Percentiles rank a stretch among this genome's conserved stretches.
phyloP scores from a whole-genome alignment of 2,329 filamentous ascomycete genomes.

The Beauveria pseudobassiana region DNA sequence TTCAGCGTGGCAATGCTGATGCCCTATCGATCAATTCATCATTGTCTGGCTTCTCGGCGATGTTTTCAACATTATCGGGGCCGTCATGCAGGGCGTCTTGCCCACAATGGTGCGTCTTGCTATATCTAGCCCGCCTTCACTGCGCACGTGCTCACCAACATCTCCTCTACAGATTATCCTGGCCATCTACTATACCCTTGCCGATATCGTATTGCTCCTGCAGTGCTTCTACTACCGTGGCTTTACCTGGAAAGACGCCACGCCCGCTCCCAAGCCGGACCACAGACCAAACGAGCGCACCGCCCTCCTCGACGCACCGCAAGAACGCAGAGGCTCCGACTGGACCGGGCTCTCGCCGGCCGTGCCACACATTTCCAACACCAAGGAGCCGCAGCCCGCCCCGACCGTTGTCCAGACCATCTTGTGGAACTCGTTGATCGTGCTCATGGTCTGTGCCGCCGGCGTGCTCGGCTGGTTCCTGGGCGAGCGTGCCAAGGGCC shows the following conservation, averaged over 20 bases:
- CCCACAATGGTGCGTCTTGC: conserved; percentile 70
- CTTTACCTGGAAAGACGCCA: conserved; percentile 57
- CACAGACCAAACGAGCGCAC: conserved; percentile 45
- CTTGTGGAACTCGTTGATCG: conserved; percentile 66
- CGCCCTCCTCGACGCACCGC: conserved; percentile 35
- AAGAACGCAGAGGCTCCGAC: conserved; percentile 43
- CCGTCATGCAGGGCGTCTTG: conserved; percentile 80
- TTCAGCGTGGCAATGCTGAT: conserved; percentile 75
- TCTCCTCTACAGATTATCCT: conserved; percentile 57
- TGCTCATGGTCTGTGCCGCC: conserved; percentile 75
- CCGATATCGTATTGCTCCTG: conserved; percentile 76
- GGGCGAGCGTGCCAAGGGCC: conserved; percentile 30
- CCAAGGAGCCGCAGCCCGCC: conserved; percentile 35
- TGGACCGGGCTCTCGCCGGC: conserved; percentile 69
- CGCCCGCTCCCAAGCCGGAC: conserved; percentile 33
- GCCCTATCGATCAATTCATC: conserved; percentile 88
- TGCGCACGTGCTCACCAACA: not conserved
- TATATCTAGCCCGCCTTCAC: not conserved
- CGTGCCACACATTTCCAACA: conserved; percentile 61
- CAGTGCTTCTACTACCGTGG: conserved; percentile 97
- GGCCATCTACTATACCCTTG: conserved; percentile 89
- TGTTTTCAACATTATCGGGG: conserved; percentile 94
- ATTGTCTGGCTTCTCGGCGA: conserved; percentile 89
- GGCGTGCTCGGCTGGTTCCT: conserved; percentile 85
- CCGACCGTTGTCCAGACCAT: conserved; percentile 49